phyloP scores from a whole-genome alignment of 495 filamentous ascomycete species.

The Neurospora sp. region DNA sequence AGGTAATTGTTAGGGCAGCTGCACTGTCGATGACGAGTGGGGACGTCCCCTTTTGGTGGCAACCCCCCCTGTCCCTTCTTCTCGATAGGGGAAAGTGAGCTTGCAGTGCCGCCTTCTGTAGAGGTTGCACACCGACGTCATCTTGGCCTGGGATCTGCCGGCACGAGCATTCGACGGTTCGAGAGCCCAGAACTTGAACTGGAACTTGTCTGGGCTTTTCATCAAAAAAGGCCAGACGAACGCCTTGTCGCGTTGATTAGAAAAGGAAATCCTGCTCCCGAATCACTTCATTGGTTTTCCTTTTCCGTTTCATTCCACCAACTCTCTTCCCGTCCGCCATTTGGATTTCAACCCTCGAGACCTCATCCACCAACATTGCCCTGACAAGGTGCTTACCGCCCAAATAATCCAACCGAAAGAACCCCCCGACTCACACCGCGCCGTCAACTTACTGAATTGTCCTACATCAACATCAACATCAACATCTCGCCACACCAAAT shows the following conservation, averaged over 20 bases:
- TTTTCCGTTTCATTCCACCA: not conserved
- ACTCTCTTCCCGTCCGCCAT: not conserved
- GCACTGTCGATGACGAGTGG: not conserved
- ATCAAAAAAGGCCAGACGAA: not conserved
- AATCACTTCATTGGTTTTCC: not conserved
- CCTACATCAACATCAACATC: not conserved
- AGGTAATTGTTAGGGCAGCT: not conserved
- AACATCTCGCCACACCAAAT: not conserved
- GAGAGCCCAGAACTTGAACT: not conserved
- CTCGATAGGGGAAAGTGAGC: not conserved
- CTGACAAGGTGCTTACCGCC: not conserved
- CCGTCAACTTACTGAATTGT: not conserved
- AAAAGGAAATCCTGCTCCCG: conserved; percentile 5
- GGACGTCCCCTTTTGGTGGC: not conserved
- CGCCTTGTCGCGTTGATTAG: conserved; percentile 6
- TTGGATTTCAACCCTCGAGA: too few species aligned
- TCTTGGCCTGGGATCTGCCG: conserved; percentile 4
- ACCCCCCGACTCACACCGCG: not conserved
- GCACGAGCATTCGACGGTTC: not conserved
- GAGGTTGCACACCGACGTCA: conserved; percentile 19
- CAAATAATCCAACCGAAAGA: not conserved
- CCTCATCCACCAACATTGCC: not conserved
- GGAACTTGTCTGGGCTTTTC: not conserved
- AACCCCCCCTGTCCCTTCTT: not conserved
- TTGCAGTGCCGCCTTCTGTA: not conserved